Base-by-base conservation (phyloP, 768 basidiomycete species). In the Thelephora aurantiotincta region DNA sequence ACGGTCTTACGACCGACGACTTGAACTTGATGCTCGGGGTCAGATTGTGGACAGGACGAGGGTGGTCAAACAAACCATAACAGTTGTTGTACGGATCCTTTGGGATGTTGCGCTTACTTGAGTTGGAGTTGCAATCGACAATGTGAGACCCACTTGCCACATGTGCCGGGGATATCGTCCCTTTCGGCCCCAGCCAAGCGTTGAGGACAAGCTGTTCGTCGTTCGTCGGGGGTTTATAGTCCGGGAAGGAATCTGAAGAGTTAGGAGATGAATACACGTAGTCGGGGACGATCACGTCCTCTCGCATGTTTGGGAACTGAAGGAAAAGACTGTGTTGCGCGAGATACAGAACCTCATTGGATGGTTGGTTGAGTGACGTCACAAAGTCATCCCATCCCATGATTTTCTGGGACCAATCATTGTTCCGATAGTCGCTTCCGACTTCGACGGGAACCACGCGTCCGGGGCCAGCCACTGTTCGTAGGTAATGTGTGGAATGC, bases 31-130 rank as follows among this genome's bases (percentile, higher is more conserved):
- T 11, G n/a, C 13, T 16, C 16, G 33, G 51, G 12, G 51, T 11
- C 36, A 19, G 11, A 6, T 18, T 3, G n/a, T 33, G 16, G 9
- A 2, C 20, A 30, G 44, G 42, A 43, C 7, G 45, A 19, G 23
- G 20, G 22, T 5, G 11, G 18, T 13, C 16, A 44, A 12, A 55
- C 69, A 52, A 63, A 91, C 91, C 78, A 60, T 88, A 98, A 52
- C 83, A 73, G 60, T 99, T 99, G 66, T 77, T 88, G 64, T 81
- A 96, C 2, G 93, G 93, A 58, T 99, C 94, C 90, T 47, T 23
- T 54, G 9, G 48, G 22, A n/a, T 38, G 50, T 18, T 20, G 35
- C 11, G 26, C 16, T 6, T 16, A 4, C 22, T 18, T 41, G 38
- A 41, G 18, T 18, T 14, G 33, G n/a, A 19, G 16, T 16, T 37